Percentiles rank a stretch among this genome's conserved stretches.
Evolutionary conservation across 2,329 filamentous ascomycete genomes (phyloP).

Genomic region (Chrysoporthe deuterocubensis): DNA sequence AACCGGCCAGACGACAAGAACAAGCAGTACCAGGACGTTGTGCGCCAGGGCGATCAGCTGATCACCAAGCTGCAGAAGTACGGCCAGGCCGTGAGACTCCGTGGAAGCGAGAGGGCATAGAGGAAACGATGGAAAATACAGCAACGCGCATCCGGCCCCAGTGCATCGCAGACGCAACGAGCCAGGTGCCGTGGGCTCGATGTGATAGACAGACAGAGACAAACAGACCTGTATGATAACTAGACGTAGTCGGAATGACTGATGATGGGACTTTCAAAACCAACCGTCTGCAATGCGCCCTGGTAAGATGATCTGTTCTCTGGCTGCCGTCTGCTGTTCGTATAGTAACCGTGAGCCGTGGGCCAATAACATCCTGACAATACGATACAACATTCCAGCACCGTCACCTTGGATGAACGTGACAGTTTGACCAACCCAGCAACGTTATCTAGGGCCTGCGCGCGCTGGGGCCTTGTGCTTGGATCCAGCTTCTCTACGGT

Average conservation of each 20-base stretch:
- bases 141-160: neutral
- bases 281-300: neutral
- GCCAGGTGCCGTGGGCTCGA: neutral
- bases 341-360: neutral
- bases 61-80: constrained; percentile 99
- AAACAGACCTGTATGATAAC: constrained; percentile 28
- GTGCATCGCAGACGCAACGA: constrained; percentile 3
- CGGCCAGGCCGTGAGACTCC: constrained; percentile 90
- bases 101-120: constrained; percentile 90
- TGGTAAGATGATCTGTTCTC: neutral
- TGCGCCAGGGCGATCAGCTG: constrained; percentile 95
- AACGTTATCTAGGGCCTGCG: too few relatives aligned
- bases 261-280: neutral
- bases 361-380: too few relatives aligned
- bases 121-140: neutral
- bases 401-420: too few relatives aligned
- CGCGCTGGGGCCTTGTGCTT: too few relatives aligned
- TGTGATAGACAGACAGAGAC: constrained; percentile 8
- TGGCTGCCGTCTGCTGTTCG: neutral
- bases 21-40: constrained; percentile 98
- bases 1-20: constrained; percentile 99
- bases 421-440: too few relatives aligned
- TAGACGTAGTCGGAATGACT: constrained; percentile 26
- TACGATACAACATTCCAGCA: too few relatives aligned
- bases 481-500: too few relatives aligned